A percentile compares a stretch with the other conserved stretches of the same genome.
Evolutionary conservation across 2,329 filamentous ascomycete genomes (phyloP).

Genomic region (Ambrosiella beaveri): DNA sequence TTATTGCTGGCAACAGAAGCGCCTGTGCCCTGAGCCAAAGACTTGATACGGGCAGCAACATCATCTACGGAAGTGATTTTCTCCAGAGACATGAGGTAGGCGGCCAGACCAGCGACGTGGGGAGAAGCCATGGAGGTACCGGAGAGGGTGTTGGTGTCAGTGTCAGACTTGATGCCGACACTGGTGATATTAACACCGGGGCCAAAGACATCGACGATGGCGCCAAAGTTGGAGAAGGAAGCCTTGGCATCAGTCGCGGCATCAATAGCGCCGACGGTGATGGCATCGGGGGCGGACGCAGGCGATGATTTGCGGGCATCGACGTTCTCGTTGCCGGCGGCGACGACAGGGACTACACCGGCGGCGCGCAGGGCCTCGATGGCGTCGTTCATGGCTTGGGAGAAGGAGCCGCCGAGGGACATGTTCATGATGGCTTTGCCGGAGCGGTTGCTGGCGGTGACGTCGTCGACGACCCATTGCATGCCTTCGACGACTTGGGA

Average conservation of each 20-base stretch:
- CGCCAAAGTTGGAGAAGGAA: constrained; percentile 41
- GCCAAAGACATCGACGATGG: constrained; percentile 35
- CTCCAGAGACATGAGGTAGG: constrained; percentile 47
- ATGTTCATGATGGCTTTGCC: constrained; percentile 46
- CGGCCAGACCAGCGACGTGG: constrained; percentile 49
- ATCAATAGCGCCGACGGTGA: constrained; percentile 43
- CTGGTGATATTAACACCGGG: constrained; percentile 37
- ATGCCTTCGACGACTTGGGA: constrained; percentile 38
- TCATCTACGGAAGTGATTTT: constrained; percentile 26
- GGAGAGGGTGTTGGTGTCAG: constrained; percentile 27
- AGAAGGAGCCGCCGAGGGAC: constrained; percentile 37
- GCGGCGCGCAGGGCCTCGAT: constrained; percentile 30
- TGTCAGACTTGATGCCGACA: constrained; percentile 33
- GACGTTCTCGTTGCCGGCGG: constrained; percentile 40
- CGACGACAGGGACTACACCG: constrained; percentile 40
- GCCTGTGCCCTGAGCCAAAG: constrained; percentile 31
- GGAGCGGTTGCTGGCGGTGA: constrained; percentile 21
- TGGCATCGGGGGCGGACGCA: constrained; percentile 36
- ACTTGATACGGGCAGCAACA: constrained; percentile 32
- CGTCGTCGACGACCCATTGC: constrained; percentile 36
- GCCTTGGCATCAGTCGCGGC: constrained; percentile 30
- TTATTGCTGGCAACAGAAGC: constrained; percentile 27
- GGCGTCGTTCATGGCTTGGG: constrained; percentile 36
- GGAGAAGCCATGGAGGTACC: constrained; percentile 50
- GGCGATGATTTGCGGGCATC: constrained; percentile 35